Evolutionary conservation across 176 grass and related monocot species (phyloP), one percentile per base, ranked within the genome.

Genomic region (Zizania latifolia): DNA sequence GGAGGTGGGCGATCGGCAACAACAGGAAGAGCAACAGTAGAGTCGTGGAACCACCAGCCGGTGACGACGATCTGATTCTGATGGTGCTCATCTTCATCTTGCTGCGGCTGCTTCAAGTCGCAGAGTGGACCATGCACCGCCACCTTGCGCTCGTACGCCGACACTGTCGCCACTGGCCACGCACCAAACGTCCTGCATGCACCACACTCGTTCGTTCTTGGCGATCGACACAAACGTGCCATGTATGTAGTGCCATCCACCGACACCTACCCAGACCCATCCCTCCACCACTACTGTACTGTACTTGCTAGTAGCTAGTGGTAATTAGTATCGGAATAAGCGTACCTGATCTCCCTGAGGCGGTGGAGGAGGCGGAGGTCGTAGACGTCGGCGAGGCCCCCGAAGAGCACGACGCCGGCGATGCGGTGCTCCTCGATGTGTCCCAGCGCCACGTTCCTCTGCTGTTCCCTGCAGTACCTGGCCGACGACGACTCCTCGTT

Each of bases 381-480:
- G 74, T 87, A 90, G 38, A 89, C 78, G 50, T 89, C 85, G 60
- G 55, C 61, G 23, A 89, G 81, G 10, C 85, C 92, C 4, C 84
- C 86, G 63, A 92, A 96, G 57, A 89, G 81, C 11, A 96, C 65
- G 26, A 96, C 77, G 8, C 89, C 93, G 11, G 45, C 77, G 24
- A 96, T 81, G 7, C 93, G 86, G 80, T 92, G 93, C 35, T 77
- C 77, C 84, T 98, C 91, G 14, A 94, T 70, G 75, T 98, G 88
- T 1, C 30, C 88, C 2, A 94, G 82, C 1, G 94, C 94, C 4
- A 88, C 50, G 62, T 89, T 92, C 56, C 89, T 10, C 89, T 98
- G 94, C 78, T 92, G 86, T 39, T 94, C 85, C 16, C 65, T 94
- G 85, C 17, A 40, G 77, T 70, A 75, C 83, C 62, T 53, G 22